Base-by-base conservation (phyloP, 2,329 filamentous ascomycete species). In the Penicillium crustosum region DNA sequence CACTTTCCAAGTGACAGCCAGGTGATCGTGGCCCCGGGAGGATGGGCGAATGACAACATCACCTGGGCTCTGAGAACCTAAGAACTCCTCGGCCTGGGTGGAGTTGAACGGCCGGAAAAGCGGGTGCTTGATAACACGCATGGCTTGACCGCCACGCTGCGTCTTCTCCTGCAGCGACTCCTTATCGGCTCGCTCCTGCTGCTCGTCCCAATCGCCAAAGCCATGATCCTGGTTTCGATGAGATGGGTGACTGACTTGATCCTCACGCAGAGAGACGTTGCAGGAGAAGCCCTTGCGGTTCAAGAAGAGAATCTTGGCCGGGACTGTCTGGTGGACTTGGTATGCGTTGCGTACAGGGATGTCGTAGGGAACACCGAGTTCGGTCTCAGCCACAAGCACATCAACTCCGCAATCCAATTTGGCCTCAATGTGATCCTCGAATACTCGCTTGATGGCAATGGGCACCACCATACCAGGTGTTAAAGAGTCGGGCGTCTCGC, bases 1-100 rank as follows among this genome's bases (percentile, higher is more conserved):
- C 15, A 99, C 93, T 80, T 99, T 99, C 94, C 94, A 99, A 0
- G 94, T 99, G 47, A 99, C 87, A 8, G 93, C 92, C 55, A 99
- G 82, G 78, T 99, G 94, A 73, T 99, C 94, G 58, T 91, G 89
- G 44, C 94, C 94, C 75, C 96, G 96, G 29, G 92, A 96, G 0
- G 92, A 97, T 4, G 94, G 93, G 44, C 94, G 89, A 70, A 99
- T 97, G 60, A 99, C 91, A 55, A 95, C 89, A 73, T 97, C 94
- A 49, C 94, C 94, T 7, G 88, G 83, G 51, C 89, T 85, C 73
- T 95, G 91, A 15, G 89, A 90, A 42, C 92, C 92, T 33, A 99
- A 83, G 73, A 89, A 97, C 74, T 97, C 91, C 75, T 97, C 91
- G 0, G 94, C 94, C 76, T 97, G 92, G 2, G 87, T 86, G 31